These are phyloP conservation scores for Plasmodium adleri DNA, from an alignment of 169 alveolate genomes.

Conservation along the genomic window DNA sequence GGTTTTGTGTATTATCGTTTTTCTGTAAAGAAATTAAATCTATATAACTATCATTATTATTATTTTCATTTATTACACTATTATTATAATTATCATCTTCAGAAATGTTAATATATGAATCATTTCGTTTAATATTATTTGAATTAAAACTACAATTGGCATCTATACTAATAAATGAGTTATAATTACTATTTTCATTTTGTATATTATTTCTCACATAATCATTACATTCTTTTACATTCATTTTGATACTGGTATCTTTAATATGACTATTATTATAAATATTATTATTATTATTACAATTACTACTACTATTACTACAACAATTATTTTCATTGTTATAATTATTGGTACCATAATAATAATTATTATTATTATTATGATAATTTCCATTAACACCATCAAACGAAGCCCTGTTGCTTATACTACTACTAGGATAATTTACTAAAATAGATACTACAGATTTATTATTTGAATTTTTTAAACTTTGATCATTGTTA, in stretches of 20 bases:
- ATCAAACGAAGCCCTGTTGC: background rate
- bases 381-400: conserved; percentile 5
- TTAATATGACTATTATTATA: conserved; percentile 1
- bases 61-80: background rate
- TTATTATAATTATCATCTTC: conserved; percentile 17
- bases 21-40: conserved; percentile 36
- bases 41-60: conserved; percentile 25
- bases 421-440: conserved; percentile 7
- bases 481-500: conserved; percentile 15
- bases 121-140: conserved; percentile 67
- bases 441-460: conserved; percentile 32
- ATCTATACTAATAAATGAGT: background rate
- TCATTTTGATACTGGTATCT: too few species aligned
- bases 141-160: conserved; percentile 17
- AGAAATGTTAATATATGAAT: conserved; percentile 22
- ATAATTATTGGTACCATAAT: background rate
- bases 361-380: background rate
- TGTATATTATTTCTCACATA: background rate
- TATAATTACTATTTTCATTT: background rate
- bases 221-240: too few species aligned
- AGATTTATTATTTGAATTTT: conserved; percentile 14
- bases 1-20: conserved; percentile 8
- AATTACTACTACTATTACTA: background rate
- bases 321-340: background rate
- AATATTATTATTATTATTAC: conserved; percentile 1